Conservation (phyloP, 768 basidiomycete genomes). For the Phallus indusiatus region DNA sequence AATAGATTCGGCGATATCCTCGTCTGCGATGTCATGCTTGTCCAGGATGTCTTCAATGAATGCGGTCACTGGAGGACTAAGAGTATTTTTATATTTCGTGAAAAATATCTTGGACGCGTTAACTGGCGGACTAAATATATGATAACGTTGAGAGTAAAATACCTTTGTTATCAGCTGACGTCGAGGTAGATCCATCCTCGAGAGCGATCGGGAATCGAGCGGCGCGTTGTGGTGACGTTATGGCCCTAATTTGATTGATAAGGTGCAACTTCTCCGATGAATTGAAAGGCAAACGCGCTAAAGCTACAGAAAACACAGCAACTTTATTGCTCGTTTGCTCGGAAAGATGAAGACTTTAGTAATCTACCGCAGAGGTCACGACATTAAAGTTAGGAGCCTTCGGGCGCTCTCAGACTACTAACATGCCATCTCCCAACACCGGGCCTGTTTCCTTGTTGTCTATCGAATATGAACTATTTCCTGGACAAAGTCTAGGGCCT, state of each 20-base stretch:
- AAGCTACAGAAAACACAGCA: too few species aligned
- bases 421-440: neutral
- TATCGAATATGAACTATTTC: conserved; percentile 66
- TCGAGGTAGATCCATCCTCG: conserved; percentile 27
- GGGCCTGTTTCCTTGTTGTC: conserved; percentile 12
- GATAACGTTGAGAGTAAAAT: neutral
- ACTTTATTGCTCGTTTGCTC: too few species aligned
- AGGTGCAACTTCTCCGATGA: neutral
- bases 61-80: conserved; percentile 68
- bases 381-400: neutral
- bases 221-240: conserved; percentile 12
- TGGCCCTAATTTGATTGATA: conserved; percentile 9
- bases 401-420: neutral
- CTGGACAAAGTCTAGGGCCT: conserved; percentile 65
- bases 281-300: too few species aligned
- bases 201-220: conserved; percentile 4
- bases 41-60: conserved; percentile 65
- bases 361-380: too few species aligned
- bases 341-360: too few species aligned
- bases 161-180: conserved; percentile 40
- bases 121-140: neutral
- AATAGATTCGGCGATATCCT: conserved; percentile 63
- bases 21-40: conserved; percentile 56
- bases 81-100: conserved; percentile 78
- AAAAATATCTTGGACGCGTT: conserved; percentile 47